Evolutionary conservation across 345 rosid species (phyloP), one percentile per base, ranked within the genome.

Genomic region (Viola odorata): DNA sequence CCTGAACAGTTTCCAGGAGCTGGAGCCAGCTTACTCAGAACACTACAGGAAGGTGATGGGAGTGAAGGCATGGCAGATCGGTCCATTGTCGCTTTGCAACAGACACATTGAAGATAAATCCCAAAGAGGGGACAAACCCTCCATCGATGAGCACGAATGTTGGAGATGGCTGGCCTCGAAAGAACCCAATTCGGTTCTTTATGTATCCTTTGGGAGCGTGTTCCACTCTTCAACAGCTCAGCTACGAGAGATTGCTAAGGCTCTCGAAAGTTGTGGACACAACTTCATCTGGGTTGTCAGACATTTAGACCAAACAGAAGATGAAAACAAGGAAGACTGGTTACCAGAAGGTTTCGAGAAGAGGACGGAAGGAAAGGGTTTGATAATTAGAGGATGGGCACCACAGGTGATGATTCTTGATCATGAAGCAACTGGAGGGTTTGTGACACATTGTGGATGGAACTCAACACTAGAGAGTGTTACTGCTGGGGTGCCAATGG

Each of bases 381-480:
- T 81, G 53, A 69, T 81, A 8, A 72, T 76, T 14, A 41, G 58
- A 10, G 80, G 78, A 50, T 78, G 84, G 84, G 84, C 82, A 0
- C 80, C 82, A 6, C 84, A 82, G n/a, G 63, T 75, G n/a, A 8
- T 66, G 53, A 77, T 82, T 37, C 81, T 82, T 37, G 84, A 80
- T 5, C 77, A 80, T 39, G 67, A 73, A 68, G 80, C 83, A 3
- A 45, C 62, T 1, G 80, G 81, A 36, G 80, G 75, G 40, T 80
- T 76, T 4, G 57, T 83, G 70, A 83, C 85, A 3, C 84, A 80
- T 11, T 83, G 84, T 13, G 84, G 87, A 49, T 82, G 82, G 87
- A 82, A 77, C 68, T 82, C 84, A 0, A 14, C 69, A 41, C 50
- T 79, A 2, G 86, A 82, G 55, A 77, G 73, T n/a, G 59, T 75